Evolutionary conservation across 352 stramenopile genomes (phyloP), one percentile per base, ranked within the genome.

Genomic region (Phytopythium montanum): DNA sequence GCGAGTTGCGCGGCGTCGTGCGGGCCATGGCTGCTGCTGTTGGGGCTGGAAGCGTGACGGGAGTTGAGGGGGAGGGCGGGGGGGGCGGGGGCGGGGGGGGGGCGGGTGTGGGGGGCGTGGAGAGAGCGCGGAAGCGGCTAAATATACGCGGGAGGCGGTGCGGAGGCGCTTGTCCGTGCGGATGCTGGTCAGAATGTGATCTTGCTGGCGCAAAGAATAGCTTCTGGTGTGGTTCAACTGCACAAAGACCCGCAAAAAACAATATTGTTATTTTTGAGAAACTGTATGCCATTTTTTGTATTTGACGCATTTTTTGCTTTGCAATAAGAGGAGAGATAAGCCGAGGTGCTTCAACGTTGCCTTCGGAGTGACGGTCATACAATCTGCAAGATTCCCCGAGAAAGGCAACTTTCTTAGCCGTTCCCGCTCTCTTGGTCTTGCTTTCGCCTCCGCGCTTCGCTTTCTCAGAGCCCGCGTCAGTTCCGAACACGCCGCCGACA

Each of bases 1-100:
- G 81, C 64, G 81, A 91, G 54, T 71, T 83, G 61, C 78, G 81
- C 19, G 81, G 76, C 50, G 79, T 86, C 25, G 64, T 59, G 21
- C 64, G 64, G 25, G 67, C 31, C 67, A 75, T 75, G n/a, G n/a
- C 21, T 23, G n/a, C 5, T 45, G 18, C 38, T 25, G n/a, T n/a
- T 9, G 16, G 18, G 19, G 41, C 18, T 25, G 39, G 13, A 14
- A 16, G n/a, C 38, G n/a, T 2, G 16, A 21, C 18, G 3, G 5
- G 38, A 1, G 38, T 8, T 44, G 38, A n/a, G n/a, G n/a, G n/a
- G 16, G 19, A 44, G 38, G 0, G 18, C 18, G 38, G 1, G 38
- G 18, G 41, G 5, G 8, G 10, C 0, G 41, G 16, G 8, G 39
- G 19, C 19, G 18, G 19, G 7, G 39, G 7, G 41, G n/a, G 21